A percentile compares a stretch with the other conserved stretches of the same genome.
phyloP scores from a whole-genome alignment of 2,329 filamentous ascomycete species.

The Penicillium verrucosum region DNA sequence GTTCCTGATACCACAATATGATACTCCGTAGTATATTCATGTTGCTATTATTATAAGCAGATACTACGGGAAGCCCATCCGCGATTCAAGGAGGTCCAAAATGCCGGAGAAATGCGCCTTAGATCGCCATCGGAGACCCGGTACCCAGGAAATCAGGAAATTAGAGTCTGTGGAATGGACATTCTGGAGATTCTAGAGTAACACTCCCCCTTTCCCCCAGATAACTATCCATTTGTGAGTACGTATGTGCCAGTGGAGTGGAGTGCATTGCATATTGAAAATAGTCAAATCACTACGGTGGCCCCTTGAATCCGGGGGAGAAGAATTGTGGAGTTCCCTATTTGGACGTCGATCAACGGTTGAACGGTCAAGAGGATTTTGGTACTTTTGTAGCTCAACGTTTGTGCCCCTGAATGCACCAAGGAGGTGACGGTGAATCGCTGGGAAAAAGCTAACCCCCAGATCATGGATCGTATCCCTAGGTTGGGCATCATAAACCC shows the following conservation, averaged over 20 bases:
- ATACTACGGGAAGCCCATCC: background rate
- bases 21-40: background rate
- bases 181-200: slow-evolving; percentile 7
- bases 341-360: slow-evolving; percentile 5
- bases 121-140: slow-evolving; percentile 7
- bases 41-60: background rate
- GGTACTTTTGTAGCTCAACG: slow-evolving; percentile 7
- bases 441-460: background rate
- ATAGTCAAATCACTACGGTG: slow-evolving; percentile 4
- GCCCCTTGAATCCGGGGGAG: slow-evolving; percentile 21
- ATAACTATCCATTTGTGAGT: background rate
- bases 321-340: slow-evolving; percentile 9
- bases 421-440: background rate
- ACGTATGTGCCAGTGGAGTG: background rate
- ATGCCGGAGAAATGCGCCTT: background rate
- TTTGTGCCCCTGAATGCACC: slow-evolving; percentile 2
- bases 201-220: slow-evolving; percentile 4
- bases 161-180: slow-evolving; percentile 1
- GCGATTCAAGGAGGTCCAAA: background rate
- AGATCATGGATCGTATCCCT: slow-evolving; percentile 1
- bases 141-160: slow-evolving; percentile 13
- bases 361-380: background rate
- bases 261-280: slow-evolving; percentile 10
- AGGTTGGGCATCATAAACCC: background rate
- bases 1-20: background rate